Evolutionary conservation across 2,329 filamentous ascomycete genomes (phyloP).

Genomic region (Aspergillus bombycis): DNA sequence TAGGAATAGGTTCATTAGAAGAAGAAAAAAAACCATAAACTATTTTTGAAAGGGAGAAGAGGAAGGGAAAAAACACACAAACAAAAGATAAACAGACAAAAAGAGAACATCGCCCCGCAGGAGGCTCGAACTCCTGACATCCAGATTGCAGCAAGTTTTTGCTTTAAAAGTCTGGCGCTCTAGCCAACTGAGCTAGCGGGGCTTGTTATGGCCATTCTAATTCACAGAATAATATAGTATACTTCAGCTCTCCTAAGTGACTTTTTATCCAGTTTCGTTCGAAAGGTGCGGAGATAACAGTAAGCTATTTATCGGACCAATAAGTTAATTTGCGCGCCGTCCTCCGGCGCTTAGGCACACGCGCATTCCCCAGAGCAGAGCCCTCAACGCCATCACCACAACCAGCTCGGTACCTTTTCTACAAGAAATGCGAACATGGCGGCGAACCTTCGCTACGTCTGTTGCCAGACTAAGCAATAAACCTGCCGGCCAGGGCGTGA

Average conservation of each 20-base stretch:
- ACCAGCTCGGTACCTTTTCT: conserved; percentile 13
- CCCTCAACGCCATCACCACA: conserved; percentile 4
- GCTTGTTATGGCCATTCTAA: too few relatives aligned
- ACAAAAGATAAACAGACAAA: too few relatives aligned
- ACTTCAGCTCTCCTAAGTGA: not conserved
- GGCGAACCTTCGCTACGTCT: conserved; percentile 42
- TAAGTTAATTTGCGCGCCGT: conserved; percentile 27
- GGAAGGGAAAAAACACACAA: too few relatives aligned
- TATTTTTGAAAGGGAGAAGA: too few relatives aligned
- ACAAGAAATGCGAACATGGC: conserved; percentile 45
- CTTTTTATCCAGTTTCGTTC: not conserved
- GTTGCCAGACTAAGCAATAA: conserved; percentile 35
- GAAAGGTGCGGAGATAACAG: conserved; percentile 5
- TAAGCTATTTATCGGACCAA: conserved; percentile 14
- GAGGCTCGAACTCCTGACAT: too few relatives aligned
- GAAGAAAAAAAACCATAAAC: too few relatives aligned
- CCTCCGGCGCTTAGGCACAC: not conserved
- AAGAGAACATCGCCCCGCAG: too few relatives aligned
- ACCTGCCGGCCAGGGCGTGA: conserved; percentile 15
- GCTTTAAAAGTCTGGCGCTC: too few relatives aligned
- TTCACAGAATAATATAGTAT: too few relatives aligned
- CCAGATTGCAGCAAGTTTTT: too few relatives aligned
- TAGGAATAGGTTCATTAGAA: too few relatives aligned
- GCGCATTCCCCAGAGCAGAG: not conserved
- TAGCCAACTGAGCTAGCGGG: too few relatives aligned